A percentile compares a stretch with the other conserved stretches of the same genome.
Conservation (phyloP, 345 rosid genomes). For the Toxicodendron radicans region DNA sequence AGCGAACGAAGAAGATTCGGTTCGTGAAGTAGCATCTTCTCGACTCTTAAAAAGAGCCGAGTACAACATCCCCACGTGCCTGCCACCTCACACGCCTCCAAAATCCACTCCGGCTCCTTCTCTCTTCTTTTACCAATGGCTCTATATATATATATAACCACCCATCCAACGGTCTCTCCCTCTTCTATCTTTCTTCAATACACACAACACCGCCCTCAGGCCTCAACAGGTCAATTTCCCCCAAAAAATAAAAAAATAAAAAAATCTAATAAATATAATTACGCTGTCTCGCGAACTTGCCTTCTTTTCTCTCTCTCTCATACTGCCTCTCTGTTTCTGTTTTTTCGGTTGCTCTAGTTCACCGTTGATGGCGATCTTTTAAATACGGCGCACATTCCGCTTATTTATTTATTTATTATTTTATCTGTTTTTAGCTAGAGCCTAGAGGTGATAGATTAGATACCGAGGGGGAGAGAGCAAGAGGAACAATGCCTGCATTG, state of each 20-base stretch:
- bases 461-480: constrained; percentile 15
- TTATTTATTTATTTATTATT: constrained; percentile 16
- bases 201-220: background rate
- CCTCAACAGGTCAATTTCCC: background rate
- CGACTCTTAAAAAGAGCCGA: background rate
- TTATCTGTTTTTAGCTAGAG: background rate
- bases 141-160: constrained; percentile 1
- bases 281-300: constrained; percentile 15
- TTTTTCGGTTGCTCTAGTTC: background rate
- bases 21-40: constrained; percentile 8
- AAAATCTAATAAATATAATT: constrained; percentile 15
- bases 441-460: background rate
- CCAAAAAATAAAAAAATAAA: background rate
- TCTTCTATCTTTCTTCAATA: constrained; percentile 9
- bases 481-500: constrained; percentile 50
- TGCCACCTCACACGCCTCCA: constrained; percentile 4
- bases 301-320: constrained; percentile 6
- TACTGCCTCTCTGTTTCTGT: constrained; percentile 15
- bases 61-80: constrained; percentile 10
- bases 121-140: background rate
- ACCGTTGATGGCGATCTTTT: constrained; percentile 38
- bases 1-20: constrained; percentile 19
- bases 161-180: constrained; percentile 48
- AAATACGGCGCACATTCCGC: constrained; percentile 4
- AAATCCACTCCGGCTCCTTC: background rate